Evolutionary conservation across 768 basidiomycete species (phyloP), one percentile per base, ranked within the genome.

Genomic region (Strobilomyces dryophilus): DNA sequence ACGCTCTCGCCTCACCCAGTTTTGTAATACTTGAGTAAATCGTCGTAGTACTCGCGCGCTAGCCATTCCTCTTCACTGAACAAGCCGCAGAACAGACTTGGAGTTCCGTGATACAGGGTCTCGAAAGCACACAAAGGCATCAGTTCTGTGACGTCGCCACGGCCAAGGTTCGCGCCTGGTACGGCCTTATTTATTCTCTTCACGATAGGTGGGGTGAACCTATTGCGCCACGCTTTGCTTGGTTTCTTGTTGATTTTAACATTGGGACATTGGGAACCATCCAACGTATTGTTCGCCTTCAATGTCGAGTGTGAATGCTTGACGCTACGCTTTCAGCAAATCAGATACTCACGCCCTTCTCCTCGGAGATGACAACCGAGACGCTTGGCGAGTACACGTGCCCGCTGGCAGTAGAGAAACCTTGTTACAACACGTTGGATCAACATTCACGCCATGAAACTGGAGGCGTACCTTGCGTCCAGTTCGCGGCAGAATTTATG

Each of bases 101-200:
- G 58, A 26, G 56, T 60, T 46, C 74, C 74, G 45, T 67, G 73
- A n/a, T 74, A 79, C 50, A 81, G 74, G n/a, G 80, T 87, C 60
- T 92, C 87, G 62, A 94, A 92, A 0, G 89, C 78, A 63, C 93
- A 95, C 41, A 94, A 72, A 2, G 82, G 78, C 66, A 91, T 81
- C 32, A 94, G 73, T 52, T 72, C 76, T 46, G 74, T 71, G 2
- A 83, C 71, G 57, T 95, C 87, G 6, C 56, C 51, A 12, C 77
- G 59, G 1, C 71, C 74, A 24, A 95, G 69, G 26, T 79, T 73
- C 2, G 85, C 84, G 26, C 84, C 86, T 2, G 82, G 82, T 0
- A 87, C 80, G 31, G 76, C 77, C 15, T 62, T 26, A 61, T 88
- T 87, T 35, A 94, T 71, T 21, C 83, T 79, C 1, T 71, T 67